Conservation (phyloP, 2,329 filamentous ascomycete genomes). For the Colletotrichum brevisporum region DNA sequence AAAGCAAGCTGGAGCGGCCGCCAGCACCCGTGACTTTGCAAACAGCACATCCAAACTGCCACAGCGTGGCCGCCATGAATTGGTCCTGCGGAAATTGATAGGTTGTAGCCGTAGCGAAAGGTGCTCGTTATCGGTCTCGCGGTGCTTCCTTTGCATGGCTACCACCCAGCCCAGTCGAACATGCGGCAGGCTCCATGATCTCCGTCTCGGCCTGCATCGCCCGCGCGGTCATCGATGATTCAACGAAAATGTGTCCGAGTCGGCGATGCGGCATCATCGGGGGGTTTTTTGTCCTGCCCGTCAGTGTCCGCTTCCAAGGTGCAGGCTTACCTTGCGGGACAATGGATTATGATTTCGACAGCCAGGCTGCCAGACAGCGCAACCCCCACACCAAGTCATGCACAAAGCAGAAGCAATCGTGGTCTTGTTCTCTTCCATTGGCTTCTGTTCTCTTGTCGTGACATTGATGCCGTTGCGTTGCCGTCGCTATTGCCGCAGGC, state of each 20-base stretch:
- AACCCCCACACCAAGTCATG: neutral
- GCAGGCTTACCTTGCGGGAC: too few species aligned
- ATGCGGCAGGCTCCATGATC: neutral
- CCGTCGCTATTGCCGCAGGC: slow-evolving; percentile 7
- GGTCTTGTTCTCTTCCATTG: neutral
- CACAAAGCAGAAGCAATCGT: neutral
- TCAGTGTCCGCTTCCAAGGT: neutral
- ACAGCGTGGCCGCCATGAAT: neutral
- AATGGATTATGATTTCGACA: too few species aligned
- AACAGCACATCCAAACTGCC: slow-evolving; percentile 2
- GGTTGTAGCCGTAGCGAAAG: neutral
- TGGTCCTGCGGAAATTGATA: neutral
- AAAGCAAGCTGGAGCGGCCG: neutral
- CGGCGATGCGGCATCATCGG: neutral
- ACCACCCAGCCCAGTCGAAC: slow-evolving; percentile 21
- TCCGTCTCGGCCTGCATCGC: slow-evolving; percentile 12
- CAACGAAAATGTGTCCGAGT: slow-evolving; percentile 16
- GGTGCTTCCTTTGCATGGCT: slow-evolving; percentile 7
- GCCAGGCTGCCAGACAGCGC: too few species aligned
- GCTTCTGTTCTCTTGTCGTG: slow-evolving; percentile 2
- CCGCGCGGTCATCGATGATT: slow-evolving; percentile 20
- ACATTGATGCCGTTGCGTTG: too few species aligned
- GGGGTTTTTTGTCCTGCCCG: neutral
- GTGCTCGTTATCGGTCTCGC: slow-evolving; percentile 35
- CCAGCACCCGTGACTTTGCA: neutral